Evolutionary conservation across 257 asterid genomes (phyloP).

Genomic region (Salvia hispanica): DNA sequence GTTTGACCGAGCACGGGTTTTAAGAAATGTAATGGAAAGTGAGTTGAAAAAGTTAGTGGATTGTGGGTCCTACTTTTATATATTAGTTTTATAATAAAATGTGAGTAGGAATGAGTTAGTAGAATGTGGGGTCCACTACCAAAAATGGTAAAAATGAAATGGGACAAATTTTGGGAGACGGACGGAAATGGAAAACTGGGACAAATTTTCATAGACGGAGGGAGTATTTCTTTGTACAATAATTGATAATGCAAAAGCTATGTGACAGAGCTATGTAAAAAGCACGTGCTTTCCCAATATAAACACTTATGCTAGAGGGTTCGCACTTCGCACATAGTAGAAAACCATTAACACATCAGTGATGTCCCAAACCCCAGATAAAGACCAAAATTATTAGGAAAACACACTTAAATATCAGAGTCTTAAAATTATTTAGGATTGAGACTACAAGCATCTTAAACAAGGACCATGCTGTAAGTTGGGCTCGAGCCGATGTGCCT

Average conservation of each 20-base stretch:
- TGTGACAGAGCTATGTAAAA: background rate
- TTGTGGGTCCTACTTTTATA: too few species aligned
- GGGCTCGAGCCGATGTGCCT: constrained; percentile 11
- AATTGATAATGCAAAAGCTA: constrained; percentile 12
- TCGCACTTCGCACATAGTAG: background rate
- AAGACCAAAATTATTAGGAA: constrained; percentile 11
- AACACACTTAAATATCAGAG: background rate
- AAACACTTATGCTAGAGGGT: constrained; percentile 6
- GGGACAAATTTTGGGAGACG: too few species aligned
- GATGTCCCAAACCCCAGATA: constrained; percentile 8
- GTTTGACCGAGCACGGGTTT: too few species aligned
- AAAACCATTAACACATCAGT: background rate
- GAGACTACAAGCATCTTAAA: constrained; percentile 5
- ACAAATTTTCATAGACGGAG: too few species aligned
- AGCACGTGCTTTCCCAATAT: background rate
- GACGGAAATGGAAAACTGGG: too few species aligned
- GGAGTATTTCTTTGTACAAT: background rate
- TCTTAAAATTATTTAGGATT: constrained; percentile 1
- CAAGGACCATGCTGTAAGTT: constrained; percentile 20
- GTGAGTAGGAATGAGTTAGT: too few species aligned
- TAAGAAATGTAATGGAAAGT: too few species aligned
- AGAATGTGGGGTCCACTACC: too few species aligned
- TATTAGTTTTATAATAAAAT: too few species aligned
- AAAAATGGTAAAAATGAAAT: too few species aligned
- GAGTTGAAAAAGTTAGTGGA: too few species aligned